Evolutionary conservation across 2,329 filamentous ascomycete genomes (phyloP).

Genomic region (Metarhizium brunneum): DNA sequence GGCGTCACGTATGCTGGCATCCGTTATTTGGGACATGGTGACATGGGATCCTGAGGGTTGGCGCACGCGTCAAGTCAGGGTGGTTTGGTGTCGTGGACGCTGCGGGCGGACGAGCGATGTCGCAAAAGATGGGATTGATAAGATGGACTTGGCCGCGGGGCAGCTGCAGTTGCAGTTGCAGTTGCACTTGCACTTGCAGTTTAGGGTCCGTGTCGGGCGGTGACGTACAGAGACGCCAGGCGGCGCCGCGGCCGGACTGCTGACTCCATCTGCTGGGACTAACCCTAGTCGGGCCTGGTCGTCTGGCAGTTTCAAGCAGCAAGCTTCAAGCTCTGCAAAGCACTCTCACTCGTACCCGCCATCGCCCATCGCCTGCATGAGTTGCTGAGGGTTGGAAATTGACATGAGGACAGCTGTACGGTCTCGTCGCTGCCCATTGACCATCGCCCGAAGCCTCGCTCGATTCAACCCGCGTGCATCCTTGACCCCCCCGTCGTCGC

Average conservation of each 20-base stretch:
- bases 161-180: neutral
- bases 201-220: too few relatives aligned
- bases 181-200: too few relatives aligned
- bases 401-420: constrained; percentile 10
- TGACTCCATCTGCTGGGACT: too few relatives aligned
- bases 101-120: neutral
- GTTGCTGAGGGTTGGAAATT: neutral
- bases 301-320: neutral
- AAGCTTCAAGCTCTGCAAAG: neutral
- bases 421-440: neutral
- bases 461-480: neutral
- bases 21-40: constrained; percentile 47
- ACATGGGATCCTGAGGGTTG: neutral
- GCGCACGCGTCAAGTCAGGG: neutral
- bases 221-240: neutral
- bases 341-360: too few relatives aligned
- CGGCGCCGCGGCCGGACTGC: too few relatives aligned
- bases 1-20: constrained; percentile 58
- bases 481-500: neutral
- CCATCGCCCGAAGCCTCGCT: neutral
- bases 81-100: neutral
- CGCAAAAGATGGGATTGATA: constrained; percentile 24
- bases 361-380: neutral
- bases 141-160: constrained; percentile 12
- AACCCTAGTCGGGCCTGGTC: neutral